These are phyloP conservation scores for Castanopsis chinensis DNA, from an alignment of 306 rosid genomes.

Conservation along the genomic window DNA sequence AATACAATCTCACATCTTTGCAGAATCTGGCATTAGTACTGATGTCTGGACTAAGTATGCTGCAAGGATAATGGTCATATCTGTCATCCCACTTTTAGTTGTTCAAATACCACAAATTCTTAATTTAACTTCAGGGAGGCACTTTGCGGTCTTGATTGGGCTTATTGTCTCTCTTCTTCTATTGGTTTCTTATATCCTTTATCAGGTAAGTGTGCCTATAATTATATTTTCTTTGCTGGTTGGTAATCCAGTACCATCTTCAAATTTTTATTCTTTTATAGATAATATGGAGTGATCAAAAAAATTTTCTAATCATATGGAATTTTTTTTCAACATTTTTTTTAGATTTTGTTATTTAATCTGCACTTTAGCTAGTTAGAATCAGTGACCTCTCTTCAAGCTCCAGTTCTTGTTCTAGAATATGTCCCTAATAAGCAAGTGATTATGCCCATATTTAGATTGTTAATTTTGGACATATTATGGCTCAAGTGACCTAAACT, in stretches of 20 bases:
- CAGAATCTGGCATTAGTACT: conserved; percentile 96
- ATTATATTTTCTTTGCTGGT: neutral
- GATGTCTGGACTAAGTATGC: conserved; percentile 93
- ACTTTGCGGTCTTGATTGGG: conserved; percentile 73
- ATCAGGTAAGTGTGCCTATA: conserved; percentile 59
- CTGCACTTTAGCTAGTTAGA: neutral
- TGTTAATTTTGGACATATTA: neutral
- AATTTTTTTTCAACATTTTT: neutral
- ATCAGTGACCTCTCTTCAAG: neutral
- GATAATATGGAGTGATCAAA: neutral
- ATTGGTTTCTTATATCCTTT: conserved; percentile 62
- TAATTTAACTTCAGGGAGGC: conserved; percentile 69
- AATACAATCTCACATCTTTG: conserved; percentile 24
- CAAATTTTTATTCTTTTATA: neutral
- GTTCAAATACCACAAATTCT: conserved; percentile 92
- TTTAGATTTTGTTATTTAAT: neutral
- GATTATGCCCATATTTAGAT: neutral
- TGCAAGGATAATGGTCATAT: conserved; percentile 76
- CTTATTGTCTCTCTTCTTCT: conserved; percentile 60
- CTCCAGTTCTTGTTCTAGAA: neutral
- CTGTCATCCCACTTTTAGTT: conserved; percentile 73
- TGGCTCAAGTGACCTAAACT: no score
- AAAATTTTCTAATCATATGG: neutral
- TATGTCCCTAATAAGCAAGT: neutral
- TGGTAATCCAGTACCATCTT: neutral